Percentiles rank a stretch among this genome's conserved stretches.
These are phyloP conservation scores for Erodium texanum DNA, from an alignment of 441 rosid genomes.

Conservation along the genomic window DNA sequence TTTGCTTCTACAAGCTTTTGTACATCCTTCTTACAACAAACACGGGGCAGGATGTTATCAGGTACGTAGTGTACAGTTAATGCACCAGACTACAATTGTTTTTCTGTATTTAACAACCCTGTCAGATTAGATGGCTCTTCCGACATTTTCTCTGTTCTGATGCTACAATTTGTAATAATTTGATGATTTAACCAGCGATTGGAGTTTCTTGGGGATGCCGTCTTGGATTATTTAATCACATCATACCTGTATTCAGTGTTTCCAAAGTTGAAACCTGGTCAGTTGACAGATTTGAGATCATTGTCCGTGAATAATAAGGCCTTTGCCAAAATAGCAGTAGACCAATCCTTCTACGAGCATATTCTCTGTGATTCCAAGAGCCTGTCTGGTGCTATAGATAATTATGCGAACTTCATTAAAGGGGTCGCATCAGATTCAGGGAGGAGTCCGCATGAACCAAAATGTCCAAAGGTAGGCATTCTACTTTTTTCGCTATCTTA, in stretches of 20 bases:
- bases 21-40: conserved; percentile 83
- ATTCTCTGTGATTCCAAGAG: conserved; percentile 52
- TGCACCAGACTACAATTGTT: not conserved
- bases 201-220: conserved; percentile 99
- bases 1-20: conserved; percentile 73
- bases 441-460: conserved; percentile 44
- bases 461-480: conserved; percentile 72
- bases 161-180: conserved; percentile 19
- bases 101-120: conserved; percentile 8
- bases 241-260: conserved; percentile 72
- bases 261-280: conserved; percentile 90
- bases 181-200: conserved; percentile 52
- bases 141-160: conserved; percentile 16
- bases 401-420: conserved; percentile 44
- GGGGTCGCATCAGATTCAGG: conserved; percentile 23
- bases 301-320: conserved; percentile 73
- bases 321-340: conserved; percentile 70
- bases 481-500: not conserved
- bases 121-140: conserved; percentile 6
- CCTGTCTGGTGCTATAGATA: conserved; percentile 49
- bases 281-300: conserved; percentile 87
- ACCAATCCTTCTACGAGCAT: conserved; percentile 47
- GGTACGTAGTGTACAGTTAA: conserved; percentile 29
- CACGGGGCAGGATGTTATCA: conserved; percentile 98
- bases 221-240: conserved; percentile 86